Base-by-base conservation (phyloP, 441 rosid species). In the Brassica hybrid region DNA sequence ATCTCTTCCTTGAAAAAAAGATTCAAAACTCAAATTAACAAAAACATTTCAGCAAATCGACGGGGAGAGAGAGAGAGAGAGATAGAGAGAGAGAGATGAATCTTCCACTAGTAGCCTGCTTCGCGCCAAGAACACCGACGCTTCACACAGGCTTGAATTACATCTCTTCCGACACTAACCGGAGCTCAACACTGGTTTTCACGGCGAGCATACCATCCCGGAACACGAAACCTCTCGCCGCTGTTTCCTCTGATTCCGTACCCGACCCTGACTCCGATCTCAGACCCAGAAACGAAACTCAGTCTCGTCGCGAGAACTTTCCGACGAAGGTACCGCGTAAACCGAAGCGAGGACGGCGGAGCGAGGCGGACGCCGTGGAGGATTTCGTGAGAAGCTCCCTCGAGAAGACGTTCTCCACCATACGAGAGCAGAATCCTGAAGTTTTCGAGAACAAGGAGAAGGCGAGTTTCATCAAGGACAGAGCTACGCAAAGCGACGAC, bases 351-450 rank as follows among this genome's bases (percentile, higher is more conserved):
- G 97, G 94, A 6, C 89, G 92, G 17, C 84, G 85, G 79, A 90
- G 92, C 80, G 99, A 94, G 73, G 90, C 97, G 1, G 93, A 61
- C 43, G 93, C 94, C 0, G 94, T 93, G 11, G 99, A 93, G 71
- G 94, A 94, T 80, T 89, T 84, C 69, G 83, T 92, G 10, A 90
- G 97, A 23, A 86, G 50, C 67, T 81, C 88, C 1, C 90, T 94
- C 52, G 93, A 88, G 34, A 80, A 21, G 2, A 89, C 97, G 0
- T 87, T 94, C 79, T 87, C 85, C 43, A 82, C 95, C 5, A 88
- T 94, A 65, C 76, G 87, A 14, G 78, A 84, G 70, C 84, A 89
- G 77, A 82, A 81, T 71, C 91, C 92, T 0, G 86, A 86, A 38
- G 83, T 54, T 75, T 79, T 87, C 11, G 92, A 86, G 83, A 71